A percentile compares a stretch with the other conserved stretches of the same genome.
Conservation (phyloP, 805 yeast species). For the Kodamaea lidongshanica region DNA sequence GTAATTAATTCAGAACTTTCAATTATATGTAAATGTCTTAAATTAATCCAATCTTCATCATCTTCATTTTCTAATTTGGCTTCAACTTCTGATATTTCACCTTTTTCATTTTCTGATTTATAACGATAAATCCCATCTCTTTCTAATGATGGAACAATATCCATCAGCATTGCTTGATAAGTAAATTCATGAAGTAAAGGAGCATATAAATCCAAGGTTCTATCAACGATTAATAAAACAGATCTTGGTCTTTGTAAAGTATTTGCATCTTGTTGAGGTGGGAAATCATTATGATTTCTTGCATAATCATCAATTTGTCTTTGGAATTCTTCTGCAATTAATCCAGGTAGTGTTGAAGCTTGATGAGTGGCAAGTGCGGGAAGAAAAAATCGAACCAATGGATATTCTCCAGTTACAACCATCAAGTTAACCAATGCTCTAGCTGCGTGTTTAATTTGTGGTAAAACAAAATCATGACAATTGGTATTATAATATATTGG, state of each 20-base stretch:
- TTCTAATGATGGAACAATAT: slow-evolving; percentile 45
- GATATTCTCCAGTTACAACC: slow-evolving; percentile 80
- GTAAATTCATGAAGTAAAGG: slow-evolving; percentile 86
- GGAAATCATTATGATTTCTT: slow-evolving; percentile 56
- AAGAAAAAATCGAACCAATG: slow-evolving; percentile 69
- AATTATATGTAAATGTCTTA: slow-evolving; percentile 70
- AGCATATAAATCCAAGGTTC: slow-evolving; percentile 76
- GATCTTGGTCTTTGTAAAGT: slow-evolving; percentile 56
- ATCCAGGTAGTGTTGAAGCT: slow-evolving; percentile 56
- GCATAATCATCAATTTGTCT: slow-evolving; percentile 68
- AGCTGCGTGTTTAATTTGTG: slow-evolving; percentile 55
- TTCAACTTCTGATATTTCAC: slow-evolving; percentile 24
- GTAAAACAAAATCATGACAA: slow-evolving; percentile 56
- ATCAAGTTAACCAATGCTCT: slow-evolving; percentile 64
- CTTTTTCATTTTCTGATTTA: slow-evolving; percentile 48
- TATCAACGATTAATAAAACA: slow-evolving; percentile 68
- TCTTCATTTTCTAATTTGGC: slow-evolving; percentile 49
- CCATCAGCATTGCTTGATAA: slow-evolving; percentile 90
- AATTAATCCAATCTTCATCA: slow-evolving; percentile 66
- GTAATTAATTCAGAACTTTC: slow-evolving; percentile 62
- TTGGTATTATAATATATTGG: slow-evolving; percentile 65
- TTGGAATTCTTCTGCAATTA: slow-evolving; percentile 72
- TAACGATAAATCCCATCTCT: slow-evolving; percentile 44
- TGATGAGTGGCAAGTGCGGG: slow-evolving; percentile 44
- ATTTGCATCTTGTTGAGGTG: slow-evolving; percentile 40